Base-by-base conservation (phyloP, 148 eudicot species). In the Fagopyrum homotropicum region DNA sequence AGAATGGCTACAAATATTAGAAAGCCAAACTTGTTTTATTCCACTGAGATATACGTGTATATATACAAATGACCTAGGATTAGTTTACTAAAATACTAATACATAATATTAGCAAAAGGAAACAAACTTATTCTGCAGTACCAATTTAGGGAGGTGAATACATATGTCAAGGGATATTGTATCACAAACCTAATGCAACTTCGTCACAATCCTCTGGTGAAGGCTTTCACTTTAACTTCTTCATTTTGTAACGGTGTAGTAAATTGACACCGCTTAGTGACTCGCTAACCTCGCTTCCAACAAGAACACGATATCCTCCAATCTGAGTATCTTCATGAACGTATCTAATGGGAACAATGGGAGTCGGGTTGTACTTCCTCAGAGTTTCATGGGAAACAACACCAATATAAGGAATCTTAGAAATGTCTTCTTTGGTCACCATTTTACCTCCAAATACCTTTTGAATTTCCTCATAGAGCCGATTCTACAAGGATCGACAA, bases 311-410 rank as follows among this genome's bases (percentile, higher is more conserved):
- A 74, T 85, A 89, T 22, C 97, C 97, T 77, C 91, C 97, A 40
- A 95, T 75, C 69, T 90, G 85, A 4, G 93, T 86, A 74, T 90
- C 88, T 82, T 92, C 94, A 40, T 90, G 88, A 2, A 79, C 96
- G 66, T 86, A 89, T 79, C 96, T 79, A 17, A 92, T 69, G 17
- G 99, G 99, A 73, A 90, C 68, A 6, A 95, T 44, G 0, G 97
- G 88, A 56, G 82, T 89, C 7, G 97, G 99, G 75, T 81, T 86
- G 70, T 95, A 86, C 76, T 80, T 87, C 81, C 99, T 85, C 78
- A 95, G 72, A 3, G 96, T 95, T 82, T 92, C 97, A 73, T 95
- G 94, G 73, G 92, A 92, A 74, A 95, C 66, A 45, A 94, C 92
- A 29, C 83, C 78, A 19, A 95, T 77, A 64, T 88, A 92, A 30